Evolutionary conservation across 176 grass and related monocot species (phyloP), one percentile per base, ranked within the genome.

Genomic region (Calamus simplicifolius): DNA sequence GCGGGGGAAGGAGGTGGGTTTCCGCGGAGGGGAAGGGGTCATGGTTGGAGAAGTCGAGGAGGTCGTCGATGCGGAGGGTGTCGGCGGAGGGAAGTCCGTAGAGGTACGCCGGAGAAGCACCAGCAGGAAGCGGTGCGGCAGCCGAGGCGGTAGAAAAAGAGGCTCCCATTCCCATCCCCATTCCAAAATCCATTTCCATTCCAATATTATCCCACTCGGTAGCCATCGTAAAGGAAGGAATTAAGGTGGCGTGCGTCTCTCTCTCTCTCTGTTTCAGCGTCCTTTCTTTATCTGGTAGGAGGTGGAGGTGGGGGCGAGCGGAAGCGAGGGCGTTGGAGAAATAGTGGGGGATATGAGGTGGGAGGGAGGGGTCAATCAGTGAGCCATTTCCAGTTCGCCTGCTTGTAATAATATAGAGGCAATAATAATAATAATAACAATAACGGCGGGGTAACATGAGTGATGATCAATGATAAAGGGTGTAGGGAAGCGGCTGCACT

Each of bases 181-280:
- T 30, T 16, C 4, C 26, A 27, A 67, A 67, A 27, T 67, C 27
- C 64, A 66, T 52, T 7, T 16, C 49, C 12, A 29, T 48, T 49
- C 25, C 25, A 23, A 19, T 17, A 25, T 29, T n/a, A n/a, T n/a
- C 50, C 50, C 50, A 30, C 27, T 29, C 27, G 28, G 79, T 69
- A 43, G 84, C 84, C 88, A 98, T 98, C 57, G 35, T 14, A 28
- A 63, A 50, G 27, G 50, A 27, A 55, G 63, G 59, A 18, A 43
- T 43, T 2, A 12, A 43, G 35, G 35, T 13, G 35, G 35, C 12
- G 5, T 23, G 21, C 21, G 21, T 23, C 21, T 1, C 35, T n/a
- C n/a, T n/a, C n/a, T n/a, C n/a, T n/a, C n/a, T 13, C 10, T 10
- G 35, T 43, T 12, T 43, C 35, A 43, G 35, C 35, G 8, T 43